Percentiles rank a stretch among this genome's conserved stretches.
Evolutionary conservation across 1,284 basidiomycete genomes (phyloP).

Genomic region (Heterobasidion occidentale): DNA sequence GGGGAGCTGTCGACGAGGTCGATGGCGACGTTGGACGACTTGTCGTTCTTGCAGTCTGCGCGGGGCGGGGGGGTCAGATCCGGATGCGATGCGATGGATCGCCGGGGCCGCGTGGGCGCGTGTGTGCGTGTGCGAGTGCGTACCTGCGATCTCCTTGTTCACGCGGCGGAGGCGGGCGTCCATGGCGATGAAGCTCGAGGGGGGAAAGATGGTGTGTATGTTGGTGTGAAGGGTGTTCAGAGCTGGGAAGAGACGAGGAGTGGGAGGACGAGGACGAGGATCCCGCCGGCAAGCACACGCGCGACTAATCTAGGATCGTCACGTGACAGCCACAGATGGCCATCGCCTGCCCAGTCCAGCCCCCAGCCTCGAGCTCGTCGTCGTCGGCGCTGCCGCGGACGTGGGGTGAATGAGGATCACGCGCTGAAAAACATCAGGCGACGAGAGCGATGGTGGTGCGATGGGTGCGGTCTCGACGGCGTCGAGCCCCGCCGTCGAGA

Average conservation of each 20-base stretch:
- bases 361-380: no score
- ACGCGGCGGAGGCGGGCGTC: constrained; percentile 86
- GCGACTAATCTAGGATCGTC: no score
- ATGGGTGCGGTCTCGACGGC: no score
- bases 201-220: background rate
- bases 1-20: constrained; percentile 83
- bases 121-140: constrained; percentile 15
- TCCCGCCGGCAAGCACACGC: background rate
- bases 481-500: no score
- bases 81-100: constrained; percentile 4
- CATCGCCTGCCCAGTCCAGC: no score
- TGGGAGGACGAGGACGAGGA: background rate
- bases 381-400: no score
- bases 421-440: no score
- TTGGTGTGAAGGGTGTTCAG: background rate
- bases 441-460: no score
- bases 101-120: background rate
- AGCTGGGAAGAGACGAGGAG: constrained; percentile 4
- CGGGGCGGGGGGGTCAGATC: background rate
- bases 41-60: constrained; percentile 90
- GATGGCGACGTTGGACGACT: constrained; percentile 77
- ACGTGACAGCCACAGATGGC: no score
- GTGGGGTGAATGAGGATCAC: no score
- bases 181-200: constrained; percentile 27
- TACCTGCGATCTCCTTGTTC: constrained; percentile 88